Conservation (phyloP, 108 stramenopile species). For the Skeletonema grethae region DNA sequence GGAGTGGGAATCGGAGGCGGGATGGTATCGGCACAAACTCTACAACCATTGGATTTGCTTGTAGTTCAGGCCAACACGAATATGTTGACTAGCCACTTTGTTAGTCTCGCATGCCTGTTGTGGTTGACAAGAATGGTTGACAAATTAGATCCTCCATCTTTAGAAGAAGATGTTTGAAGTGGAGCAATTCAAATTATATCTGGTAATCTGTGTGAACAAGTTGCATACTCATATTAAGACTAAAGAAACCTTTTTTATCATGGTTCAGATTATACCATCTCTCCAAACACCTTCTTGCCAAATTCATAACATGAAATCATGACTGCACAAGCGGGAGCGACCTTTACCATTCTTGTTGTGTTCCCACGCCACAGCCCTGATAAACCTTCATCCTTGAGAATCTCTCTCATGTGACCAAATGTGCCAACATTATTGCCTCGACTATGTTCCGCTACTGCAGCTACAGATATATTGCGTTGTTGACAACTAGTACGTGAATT, state of each 20-base stretch:
- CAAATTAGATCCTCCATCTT: conserved; percentile 69
- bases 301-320: conserved; percentile 95
- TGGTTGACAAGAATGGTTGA: conserved; percentile 65
- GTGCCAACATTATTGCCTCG: conserved; percentile 80
- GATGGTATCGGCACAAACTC: conserved; percentile 43
- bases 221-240: background rate
- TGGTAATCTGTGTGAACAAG: background rate
- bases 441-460: background rate
- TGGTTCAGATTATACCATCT: conserved; percentile 1
- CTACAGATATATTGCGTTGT: background rate
- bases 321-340: conserved; percentile 94
- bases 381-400: conserved; percentile 63
- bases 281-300: conserved; percentile 72
- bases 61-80: conserved; percentile 95
- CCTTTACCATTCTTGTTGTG: conserved; percentile 82
- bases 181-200: background rate
- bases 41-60: conserved; percentile 89
- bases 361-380: conserved; percentile 87
- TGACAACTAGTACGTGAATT: background rate
- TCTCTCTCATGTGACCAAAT: conserved; percentile 22
- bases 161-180: conserved; percentile 49
- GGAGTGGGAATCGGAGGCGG: conserved; percentile 44
- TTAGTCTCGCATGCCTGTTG: conserved; percentile 71
- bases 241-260: background rate
- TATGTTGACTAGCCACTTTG: conserved; percentile 87